These are phyloP conservation scores for Phytophthora colocasiae DNA, from an alignment of 352 stramenopile species.

Conservation along the genomic window DNA sequence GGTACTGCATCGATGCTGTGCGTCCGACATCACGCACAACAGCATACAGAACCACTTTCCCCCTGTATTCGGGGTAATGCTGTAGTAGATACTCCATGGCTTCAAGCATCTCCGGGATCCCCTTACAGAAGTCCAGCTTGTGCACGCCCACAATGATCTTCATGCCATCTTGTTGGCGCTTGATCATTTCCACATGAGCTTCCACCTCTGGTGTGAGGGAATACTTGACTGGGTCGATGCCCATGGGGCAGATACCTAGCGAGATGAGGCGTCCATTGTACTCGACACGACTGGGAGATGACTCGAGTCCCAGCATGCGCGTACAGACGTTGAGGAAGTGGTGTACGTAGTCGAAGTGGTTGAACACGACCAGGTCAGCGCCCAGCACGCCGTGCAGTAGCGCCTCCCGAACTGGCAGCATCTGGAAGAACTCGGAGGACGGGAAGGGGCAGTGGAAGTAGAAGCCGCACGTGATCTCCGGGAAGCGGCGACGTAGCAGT, in stretches of 20 bases:
- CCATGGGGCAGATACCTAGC: conserved; percentile 90
- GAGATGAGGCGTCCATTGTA: conserved; percentile 90
- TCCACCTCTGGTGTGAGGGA: conserved; percentile 65
- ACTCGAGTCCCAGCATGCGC: conserved; percentile 88
- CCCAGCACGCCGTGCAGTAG: conserved; percentile 85
- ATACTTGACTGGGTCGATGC: conserved; percentile 90
- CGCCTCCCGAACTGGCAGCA: conserved; percentile 80
- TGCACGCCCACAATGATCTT: conserved; percentile 83
- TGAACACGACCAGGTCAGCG: conserved; percentile 89
- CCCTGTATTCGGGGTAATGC: conserved; percentile 92
- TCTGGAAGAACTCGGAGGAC: conserved; percentile 92
- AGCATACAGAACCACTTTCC: conserved; percentile 94
- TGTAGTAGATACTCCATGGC: conserved; percentile 91
- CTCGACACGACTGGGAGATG: conserved; percentile 84
- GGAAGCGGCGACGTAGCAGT: conserved; percentile 77
- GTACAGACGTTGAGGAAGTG: conserved; percentile 89
- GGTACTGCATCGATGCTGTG: conserved; percentile 73
- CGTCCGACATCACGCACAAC: conserved; percentile 87
- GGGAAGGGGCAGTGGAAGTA: conserved; percentile 93
- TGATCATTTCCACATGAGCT: conserved; percentile 56
- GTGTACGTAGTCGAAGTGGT: conserved; percentile 91
- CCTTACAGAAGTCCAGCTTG: conserved; percentile 87
- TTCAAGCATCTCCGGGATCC: conserved; percentile 91
- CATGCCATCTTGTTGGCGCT: conserved; percentile 69
- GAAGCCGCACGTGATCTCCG: conserved; percentile 83